Percentiles rank a stretch among this genome's conserved stretches.
These are phyloP conservation scores for Capsicum pubescens DNA, from an alignment of 257 asterid genomes.

Conservation along the genomic window DNA sequence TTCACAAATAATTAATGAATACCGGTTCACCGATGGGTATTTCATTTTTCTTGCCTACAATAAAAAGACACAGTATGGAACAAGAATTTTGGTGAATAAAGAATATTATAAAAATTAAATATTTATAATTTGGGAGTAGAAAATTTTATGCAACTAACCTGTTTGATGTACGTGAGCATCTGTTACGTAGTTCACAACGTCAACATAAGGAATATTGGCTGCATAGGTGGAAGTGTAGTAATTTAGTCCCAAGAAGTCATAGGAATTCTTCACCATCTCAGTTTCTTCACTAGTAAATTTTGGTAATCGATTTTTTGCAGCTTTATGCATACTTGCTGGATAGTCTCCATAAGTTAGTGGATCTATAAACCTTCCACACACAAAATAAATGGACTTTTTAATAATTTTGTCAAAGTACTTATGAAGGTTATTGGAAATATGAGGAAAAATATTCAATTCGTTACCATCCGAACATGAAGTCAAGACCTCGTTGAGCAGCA, in stretches of 20 bases:
- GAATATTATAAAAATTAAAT: too few species aligned
- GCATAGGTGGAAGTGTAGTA: background rate
- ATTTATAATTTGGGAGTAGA: too few species aligned
- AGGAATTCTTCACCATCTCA: background rate
- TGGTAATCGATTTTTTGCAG: background rate
- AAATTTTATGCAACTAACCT: background rate
- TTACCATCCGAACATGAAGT: constrained; percentile 46
- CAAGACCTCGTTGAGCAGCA: constrained; percentile 20
- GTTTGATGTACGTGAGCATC: background rate
- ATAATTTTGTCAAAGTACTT: background rate
- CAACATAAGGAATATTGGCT: background rate
- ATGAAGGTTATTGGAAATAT: background rate
- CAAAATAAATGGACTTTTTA: too few species aligned
- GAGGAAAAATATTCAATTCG: background rate
- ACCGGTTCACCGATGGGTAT: background rate
- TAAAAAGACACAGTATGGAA: background rate
- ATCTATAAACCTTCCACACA: background rate
- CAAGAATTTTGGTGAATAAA: too few species aligned
- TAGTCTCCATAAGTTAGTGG: constrained; percentile 24
- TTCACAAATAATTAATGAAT: background rate
- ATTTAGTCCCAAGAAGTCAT: background rate
- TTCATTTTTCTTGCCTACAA: background rate
- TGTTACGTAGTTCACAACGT: background rate
- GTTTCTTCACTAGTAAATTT: constrained; percentile 10
- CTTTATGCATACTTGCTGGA: constrained; percentile 14